Percentiles rank a stretch among this genome's conserved stretches.
These are phyloP conservation scores for Boletellus emodensis DNA, from an alignment of 768 basidiomycete species.

Conservation along the genomic window DNA sequence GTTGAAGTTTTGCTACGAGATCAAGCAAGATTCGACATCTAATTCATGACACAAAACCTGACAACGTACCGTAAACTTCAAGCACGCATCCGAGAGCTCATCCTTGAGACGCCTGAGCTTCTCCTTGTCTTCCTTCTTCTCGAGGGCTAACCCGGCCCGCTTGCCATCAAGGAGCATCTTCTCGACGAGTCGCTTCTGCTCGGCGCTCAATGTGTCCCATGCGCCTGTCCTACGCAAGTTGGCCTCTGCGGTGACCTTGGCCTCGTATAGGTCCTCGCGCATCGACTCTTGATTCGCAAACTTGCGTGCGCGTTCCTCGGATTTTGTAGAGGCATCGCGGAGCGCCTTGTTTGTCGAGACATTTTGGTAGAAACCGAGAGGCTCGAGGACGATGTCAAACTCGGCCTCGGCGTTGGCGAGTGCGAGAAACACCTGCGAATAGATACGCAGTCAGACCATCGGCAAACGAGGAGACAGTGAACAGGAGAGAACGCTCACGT, in stretches of 20 bases:
- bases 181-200: conserved; percentile 75
- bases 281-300: conserved; percentile 75
- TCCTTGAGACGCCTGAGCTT: conserved; percentile 64
- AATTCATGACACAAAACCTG: neutral
- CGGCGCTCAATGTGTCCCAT: conserved; percentile 58
- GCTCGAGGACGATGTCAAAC: conserved; percentile 50
- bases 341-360: conserved; percentile 70
- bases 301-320: conserved; percentile 66
- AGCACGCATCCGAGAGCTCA: conserved; percentile 66
- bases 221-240: conserved; percentile 60
- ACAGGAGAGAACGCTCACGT: conserved; percentile 40
- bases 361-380: conserved; percentile 76
- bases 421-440: conserved; percentile 56
- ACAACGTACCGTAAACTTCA: conserved; percentile 70
- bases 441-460: neutral
- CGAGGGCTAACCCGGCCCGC: conserved; percentile 71
- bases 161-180: conserved; percentile 78
- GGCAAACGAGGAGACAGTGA: neutral
- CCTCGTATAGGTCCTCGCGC: conserved; percentile 76
- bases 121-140: conserved; percentile 52
- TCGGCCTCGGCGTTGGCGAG: conserved; percentile 59
- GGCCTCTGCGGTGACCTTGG: conserved; percentile 64
- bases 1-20: conserved; percentile 76
- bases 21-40: neutral
- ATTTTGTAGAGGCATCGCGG: conserved; percentile 76